These are phyloP conservation scores for Lantana camara DNA, from an alignment of 257 asterid species.

Conservation along the genomic window DNA sequence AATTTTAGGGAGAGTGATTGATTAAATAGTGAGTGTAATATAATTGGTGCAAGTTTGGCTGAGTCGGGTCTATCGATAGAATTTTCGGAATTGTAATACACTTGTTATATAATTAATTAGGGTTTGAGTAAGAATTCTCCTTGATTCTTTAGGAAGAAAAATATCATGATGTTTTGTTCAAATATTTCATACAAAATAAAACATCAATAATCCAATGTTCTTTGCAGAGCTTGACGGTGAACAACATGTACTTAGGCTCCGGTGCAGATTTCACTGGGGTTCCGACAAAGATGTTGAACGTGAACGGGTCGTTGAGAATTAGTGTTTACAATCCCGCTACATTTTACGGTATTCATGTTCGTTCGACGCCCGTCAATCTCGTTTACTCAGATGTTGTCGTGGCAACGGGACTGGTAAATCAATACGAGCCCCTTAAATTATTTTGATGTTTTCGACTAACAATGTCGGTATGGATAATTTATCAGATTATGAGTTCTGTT, in stretches of 20 bases:
- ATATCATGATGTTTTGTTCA: too few species aligned
- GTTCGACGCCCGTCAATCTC: slow-evolving; percentile 78
- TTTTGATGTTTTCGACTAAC: too few species aligned
- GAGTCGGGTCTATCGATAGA: too few species aligned
- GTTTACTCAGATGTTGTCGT: slow-evolving; percentile 69
- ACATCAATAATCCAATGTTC: slow-evolving; percentile 11
- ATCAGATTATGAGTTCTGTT: neutral
- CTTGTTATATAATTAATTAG: too few species aligned
- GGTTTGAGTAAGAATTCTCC: too few species aligned
- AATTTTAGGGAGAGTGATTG: too few species aligned
- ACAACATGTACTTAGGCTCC: slow-evolving; percentile 69
- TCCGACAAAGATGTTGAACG: slow-evolving; percentile 65
- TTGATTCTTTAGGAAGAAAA: too few species aligned
- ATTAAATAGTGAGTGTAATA: too few species aligned
- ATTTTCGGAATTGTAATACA: too few species aligned
- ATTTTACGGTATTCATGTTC: slow-evolving; percentile 82
- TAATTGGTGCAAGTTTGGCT: too few species aligned
- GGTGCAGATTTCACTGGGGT: slow-evolving; percentile 88
- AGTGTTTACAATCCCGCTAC: slow-evolving; percentile 86
- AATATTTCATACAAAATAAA: neutral
- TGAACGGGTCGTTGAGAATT: slow-evolving; percentile 80
- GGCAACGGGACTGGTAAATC: slow-evolving; percentile 76
- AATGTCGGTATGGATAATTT: too few species aligned
- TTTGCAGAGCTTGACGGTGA: slow-evolving; percentile 73
- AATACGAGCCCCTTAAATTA: slow-evolving; percentile 7